A percentile compares a stretch with the other conserved stretches of the same genome.
Conservation (phyloP, 805 yeast genomes). For the Naumovozyma castellii region DNA sequence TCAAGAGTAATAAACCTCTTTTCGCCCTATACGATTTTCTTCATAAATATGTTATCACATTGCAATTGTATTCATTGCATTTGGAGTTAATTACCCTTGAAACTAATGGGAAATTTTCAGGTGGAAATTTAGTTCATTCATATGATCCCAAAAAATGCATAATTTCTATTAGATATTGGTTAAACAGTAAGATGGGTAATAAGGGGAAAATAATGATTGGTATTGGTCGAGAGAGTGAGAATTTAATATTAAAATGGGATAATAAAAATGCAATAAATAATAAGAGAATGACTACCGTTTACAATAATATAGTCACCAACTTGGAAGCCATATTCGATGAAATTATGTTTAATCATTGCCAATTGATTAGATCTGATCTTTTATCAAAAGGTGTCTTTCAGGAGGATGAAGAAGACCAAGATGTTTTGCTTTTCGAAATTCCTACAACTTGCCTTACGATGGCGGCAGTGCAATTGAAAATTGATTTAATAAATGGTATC, state of each 20-base stretch:
- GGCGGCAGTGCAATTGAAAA: slow-evolving; percentile 26
- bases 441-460: slow-evolving; percentile 28
- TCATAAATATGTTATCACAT: slow-evolving; percentile 27
- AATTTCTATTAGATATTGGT: slow-evolving; percentile 28
- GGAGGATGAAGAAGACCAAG: slow-evolving; percentile 26
- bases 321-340: slow-evolving; percentile 27
- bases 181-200: slow-evolving; percentile 24
- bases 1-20: slow-evolving; percentile 23
- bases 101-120: slow-evolving; percentile 25
- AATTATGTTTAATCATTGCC: slow-evolving; percentile 29
- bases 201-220: slow-evolving; percentile 25
- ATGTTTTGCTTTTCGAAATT: slow-evolving; percentile 24
- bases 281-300: slow-evolving; percentile 15
- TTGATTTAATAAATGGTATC: slow-evolving; percentile 27
- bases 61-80: slow-evolving; percentile 28
- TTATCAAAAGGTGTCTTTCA: slow-evolving; percentile 23
- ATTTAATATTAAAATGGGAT: slow-evolving; percentile 26
- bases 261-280: slow-evolving; percentile 11
- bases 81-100: slow-evolving; percentile 22
- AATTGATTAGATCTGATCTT: slow-evolving; percentile 25
- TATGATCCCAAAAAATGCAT: slow-evolving; percentile 28
- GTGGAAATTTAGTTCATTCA: slow-evolving; percentile 26
- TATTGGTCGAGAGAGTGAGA: slow-evolving; percentile 19
- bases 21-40: slow-evolving; percentile 24
- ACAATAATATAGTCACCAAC: slow-evolving; percentile 20